phyloP scores from a whole-genome alignment of 768 basidiomycete genomes.

The Suillus plorans region DNA sequence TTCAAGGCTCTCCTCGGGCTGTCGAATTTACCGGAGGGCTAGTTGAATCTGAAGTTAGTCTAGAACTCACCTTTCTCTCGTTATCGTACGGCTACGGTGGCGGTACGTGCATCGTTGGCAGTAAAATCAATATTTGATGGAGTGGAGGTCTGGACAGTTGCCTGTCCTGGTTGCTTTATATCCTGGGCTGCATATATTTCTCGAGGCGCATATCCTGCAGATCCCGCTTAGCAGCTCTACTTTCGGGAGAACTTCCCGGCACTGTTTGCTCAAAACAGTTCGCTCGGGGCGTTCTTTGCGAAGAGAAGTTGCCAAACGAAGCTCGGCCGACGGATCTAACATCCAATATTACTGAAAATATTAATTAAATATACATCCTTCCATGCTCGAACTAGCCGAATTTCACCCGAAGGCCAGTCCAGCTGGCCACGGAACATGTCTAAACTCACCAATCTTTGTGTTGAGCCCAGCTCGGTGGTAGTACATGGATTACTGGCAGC shows the following conservation, averaged over 20 bases:
- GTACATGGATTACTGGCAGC: neutral
- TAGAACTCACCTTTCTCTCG: neutral
- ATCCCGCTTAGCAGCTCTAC: neutral
- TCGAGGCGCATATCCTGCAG: neutral
- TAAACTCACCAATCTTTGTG: neutral
- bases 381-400: neutral
- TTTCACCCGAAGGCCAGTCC: neutral
- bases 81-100: neutral
- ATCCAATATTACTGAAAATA: neutral
- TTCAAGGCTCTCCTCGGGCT: neutral
- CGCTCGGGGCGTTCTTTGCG: neutral
- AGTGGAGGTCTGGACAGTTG: neutral
- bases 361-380: neutral
- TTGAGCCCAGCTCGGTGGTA: neutral
- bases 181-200: neutral
- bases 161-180: neutral
- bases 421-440: neutral
- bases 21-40: neutral
- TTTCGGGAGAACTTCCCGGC: neutral
- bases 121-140: neutral
- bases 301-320: neutral
- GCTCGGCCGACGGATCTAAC: neutral
- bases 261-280: neutral
- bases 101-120: neutral
- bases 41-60: neutral